Evolutionary conservation across 768 basidiomycete species (phyloP).

Genomic region (Suillus luteus): DNA sequence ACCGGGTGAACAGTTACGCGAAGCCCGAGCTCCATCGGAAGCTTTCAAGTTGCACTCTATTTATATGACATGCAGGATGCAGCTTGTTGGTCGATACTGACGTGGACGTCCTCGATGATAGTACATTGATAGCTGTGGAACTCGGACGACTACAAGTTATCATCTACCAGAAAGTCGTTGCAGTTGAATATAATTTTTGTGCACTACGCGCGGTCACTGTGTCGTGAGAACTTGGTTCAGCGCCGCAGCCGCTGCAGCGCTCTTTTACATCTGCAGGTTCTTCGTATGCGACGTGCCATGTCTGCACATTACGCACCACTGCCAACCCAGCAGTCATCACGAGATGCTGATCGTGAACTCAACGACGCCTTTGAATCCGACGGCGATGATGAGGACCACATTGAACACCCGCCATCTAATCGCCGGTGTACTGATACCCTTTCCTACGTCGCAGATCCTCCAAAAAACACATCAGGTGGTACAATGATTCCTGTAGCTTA

Average conservation of each 20-base stretch:
- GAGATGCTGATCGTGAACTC: slow-evolving; percentile 59
- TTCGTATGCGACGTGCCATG: slow-evolving; percentile 33
- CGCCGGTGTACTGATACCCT: slow-evolving; percentile 16
- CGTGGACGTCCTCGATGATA: not conserved
- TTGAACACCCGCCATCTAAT: slow-evolving; percentile 41
- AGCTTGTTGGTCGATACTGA: not conserved
- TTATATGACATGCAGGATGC: too few species aligned
- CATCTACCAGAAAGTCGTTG: too few species aligned
- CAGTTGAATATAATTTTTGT: not conserved
- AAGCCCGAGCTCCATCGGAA: not conserved
- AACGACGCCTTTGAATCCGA: slow-evolving; percentile 76
- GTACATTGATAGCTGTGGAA: not conserved
- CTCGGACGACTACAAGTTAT: not conserved
- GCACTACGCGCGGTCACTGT: not conserved
- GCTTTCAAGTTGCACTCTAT: not conserved
- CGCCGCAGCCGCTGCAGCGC: not conserved
- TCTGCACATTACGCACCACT: slow-evolving; percentile 55
- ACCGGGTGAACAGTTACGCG: not conserved
- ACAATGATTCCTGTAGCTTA: slow-evolving; percentile 47
- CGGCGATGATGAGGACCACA: slow-evolving; percentile 39
- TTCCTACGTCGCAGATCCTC: slow-evolving; percentile 21
- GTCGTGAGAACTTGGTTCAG: slow-evolving; percentile 4
- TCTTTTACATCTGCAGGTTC: not conserved
- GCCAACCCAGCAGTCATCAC: slow-evolving; percentile 47
- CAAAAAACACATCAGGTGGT: slow-evolving; percentile 13